Evolutionary conservation across 2,329 filamentous ascomycete genomes (phyloP).

Genomic region (Dactylellina haptotyla): DNA sequence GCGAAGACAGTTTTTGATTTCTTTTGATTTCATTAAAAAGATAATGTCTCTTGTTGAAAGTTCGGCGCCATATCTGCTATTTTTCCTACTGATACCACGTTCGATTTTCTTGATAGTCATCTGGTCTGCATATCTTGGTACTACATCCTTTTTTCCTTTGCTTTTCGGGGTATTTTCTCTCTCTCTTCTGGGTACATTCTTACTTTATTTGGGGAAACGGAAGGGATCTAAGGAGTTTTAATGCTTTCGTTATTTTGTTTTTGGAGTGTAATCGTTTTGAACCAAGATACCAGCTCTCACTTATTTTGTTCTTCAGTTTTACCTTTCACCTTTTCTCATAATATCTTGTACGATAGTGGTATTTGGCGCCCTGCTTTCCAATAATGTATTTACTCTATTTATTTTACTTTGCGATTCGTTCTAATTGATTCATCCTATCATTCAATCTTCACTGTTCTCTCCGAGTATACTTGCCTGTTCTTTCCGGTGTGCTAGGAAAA

Average conservation of each 20-base stretch:
- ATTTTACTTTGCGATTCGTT: constrained; percentile 6
- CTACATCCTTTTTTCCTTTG: constrained; percentile 12
- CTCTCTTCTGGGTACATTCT: constrained; percentile 41
- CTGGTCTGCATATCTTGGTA: constrained; percentile 45
- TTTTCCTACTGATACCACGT: constrained; percentile 39
- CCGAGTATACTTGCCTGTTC: too few relatives aligned
- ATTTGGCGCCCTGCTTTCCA: constrained; percentile 44
- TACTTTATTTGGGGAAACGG: constrained; percentile 37
- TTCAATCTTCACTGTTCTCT: background rate
- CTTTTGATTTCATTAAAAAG: background rate
- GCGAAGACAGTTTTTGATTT: background rate
- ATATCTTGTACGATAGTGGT: constrained; percentile 54
- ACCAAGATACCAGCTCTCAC: constrained; percentile 51
- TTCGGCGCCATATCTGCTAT: constrained; percentile 52
- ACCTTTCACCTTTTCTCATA: constrained; percentile 11
- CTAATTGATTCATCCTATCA: background rate
- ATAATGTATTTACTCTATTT: constrained; percentile 35
- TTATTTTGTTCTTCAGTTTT: background rate
- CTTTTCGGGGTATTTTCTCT: constrained; percentile 8
- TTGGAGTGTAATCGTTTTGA: constrained; percentile 1
- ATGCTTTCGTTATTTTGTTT: constrained; percentile 17
- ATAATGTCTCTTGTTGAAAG: constrained; percentile 6
- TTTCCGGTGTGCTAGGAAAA: too few relatives aligned
- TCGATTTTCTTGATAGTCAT: background rate
- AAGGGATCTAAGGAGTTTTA: constrained; percentile 39